Base-by-base conservation (phyloP, 345 rosid genomes). In the Melaleuca quinquenervia region DNA sequence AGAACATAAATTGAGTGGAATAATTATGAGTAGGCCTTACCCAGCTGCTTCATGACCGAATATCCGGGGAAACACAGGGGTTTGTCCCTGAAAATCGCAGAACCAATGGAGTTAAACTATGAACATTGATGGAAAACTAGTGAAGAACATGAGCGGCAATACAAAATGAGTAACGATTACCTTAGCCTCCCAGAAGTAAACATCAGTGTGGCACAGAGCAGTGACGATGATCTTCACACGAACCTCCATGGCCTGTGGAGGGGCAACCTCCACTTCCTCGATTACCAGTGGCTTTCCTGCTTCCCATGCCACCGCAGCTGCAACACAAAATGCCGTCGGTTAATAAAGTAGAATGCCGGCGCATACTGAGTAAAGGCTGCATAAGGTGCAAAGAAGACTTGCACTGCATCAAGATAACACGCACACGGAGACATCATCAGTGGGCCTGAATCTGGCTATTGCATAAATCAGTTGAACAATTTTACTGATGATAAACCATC, bases 241-340 rank as follows among this genome's bases (percentile, higher is more conserved):
- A 45, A 92, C 94, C 82, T 92, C 92, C 70, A 64, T 90, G 2
- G 86, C 87, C 70, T 92, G 92, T 11, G 93, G 93, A 21, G 93
- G 92, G 8, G 92, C 93, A 86, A 91, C 91, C 70, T 91, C 94
- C 88, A 91, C 93, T 84, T 90, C 87, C 64, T 91, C 90, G 0
- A 93, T 90, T 60, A 87, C 90, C 83, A 93, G 75, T 84, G 92
- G 93, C 88, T 93, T 93, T 75, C 93, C 93, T 24, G 94, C 92
- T 83, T 93, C 92, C 93, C 93, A 93, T 78, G 92, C 92, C 78
- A 93, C 91, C 3, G 93, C 92, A 85, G 93, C 93, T 90, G 16
- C 13, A 45, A 44, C 51, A 21, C 82, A 41, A 78, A 78, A 45
- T 50, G 27, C 36, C 9, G 41, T 3, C 1, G 2, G 3, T 62